A percentile compares a stretch with the other conserved stretches of the same genome.
phyloP scores from a whole-genome alignment of 805 yeast genomes.

The Scheffersomyces stipitis region DNA sequence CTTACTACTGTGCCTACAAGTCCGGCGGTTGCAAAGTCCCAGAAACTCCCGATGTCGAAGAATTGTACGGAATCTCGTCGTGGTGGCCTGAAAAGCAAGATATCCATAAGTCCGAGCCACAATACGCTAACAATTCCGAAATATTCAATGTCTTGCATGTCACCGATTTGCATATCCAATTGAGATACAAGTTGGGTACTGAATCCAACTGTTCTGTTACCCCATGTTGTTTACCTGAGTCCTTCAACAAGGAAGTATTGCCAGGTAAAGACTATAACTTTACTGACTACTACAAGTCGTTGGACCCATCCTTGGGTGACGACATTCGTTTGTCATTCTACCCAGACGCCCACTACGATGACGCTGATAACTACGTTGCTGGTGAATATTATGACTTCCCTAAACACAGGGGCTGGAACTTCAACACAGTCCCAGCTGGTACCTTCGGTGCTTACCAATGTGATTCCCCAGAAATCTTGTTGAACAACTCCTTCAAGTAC shows the following conservation, averaged over 20 bases:
- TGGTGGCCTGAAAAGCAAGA: conserved; percentile 39
- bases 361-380: conserved; percentile 20
- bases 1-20: conserved; percentile 56
- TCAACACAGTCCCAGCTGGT: conserved; percentile 52
- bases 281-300: conserved; percentile 24
- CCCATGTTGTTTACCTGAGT: conserved; percentile 63
- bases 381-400: conserved; percentile 38
- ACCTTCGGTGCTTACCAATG: conserved; percentile 63
- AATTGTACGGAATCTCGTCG: conserved; percentile 27
- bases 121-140: conserved; percentile 23
- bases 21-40: conserved; percentile 52
- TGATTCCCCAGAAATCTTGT: conserved; percentile 63
- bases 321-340: conserved; percentile 24
- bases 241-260: conserved; percentile 33
- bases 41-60: conserved; percentile 47
- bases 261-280: conserved; percentile 23
- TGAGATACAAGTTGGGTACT: conserved; percentile 52
- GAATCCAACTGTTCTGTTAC: conserved; percentile 57
- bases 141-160: conserved; percentile 63
- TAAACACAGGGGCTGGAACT: conserved; percentile 23
- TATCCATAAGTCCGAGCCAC: conserved; percentile 27
- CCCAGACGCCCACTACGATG: conserved; percentile 30
- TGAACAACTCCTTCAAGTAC: conserved; percentile 56
- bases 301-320: conserved; percentile 7
- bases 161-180: conserved; percentile 64